Conservation (phyloP, 1,284 basidiomycete species). For the Fistulinella cinereoalba region DNA sequence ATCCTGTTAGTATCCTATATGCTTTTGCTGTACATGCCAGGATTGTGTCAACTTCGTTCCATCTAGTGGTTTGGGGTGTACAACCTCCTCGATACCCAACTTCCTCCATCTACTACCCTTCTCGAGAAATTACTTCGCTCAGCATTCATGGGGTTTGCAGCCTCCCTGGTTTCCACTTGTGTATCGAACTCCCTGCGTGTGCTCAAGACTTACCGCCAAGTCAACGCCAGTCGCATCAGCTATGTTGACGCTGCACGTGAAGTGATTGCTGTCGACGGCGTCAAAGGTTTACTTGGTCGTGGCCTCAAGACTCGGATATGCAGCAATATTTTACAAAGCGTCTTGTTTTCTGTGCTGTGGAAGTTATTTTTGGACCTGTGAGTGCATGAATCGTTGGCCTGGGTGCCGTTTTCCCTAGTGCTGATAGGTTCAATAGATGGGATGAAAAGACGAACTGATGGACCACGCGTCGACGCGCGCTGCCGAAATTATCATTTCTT, state of each 20-base stretch:
- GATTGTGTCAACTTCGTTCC: not conserved
- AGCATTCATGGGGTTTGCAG: conserved; percentile 84
- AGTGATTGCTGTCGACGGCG: conserved; percentile 65
- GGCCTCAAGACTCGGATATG: conserved; percentile 81
- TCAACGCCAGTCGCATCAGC: conserved; percentile 73
- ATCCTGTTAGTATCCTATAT: conserved; percentile 49
- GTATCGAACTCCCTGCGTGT: conserved; percentile 86
- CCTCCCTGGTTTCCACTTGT: conserved; percentile 79
- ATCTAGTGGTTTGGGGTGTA: conserved; percentile 76
- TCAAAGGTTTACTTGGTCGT: conserved; percentile 69
- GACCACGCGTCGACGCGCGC: too few species aligned
- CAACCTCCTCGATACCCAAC: conserved; percentile 67
- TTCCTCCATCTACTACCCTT: conserved; percentile 57
- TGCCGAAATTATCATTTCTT: too few species aligned
- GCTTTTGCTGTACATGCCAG: not conserved
- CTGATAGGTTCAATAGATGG: conserved; percentile 30
- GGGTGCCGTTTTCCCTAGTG: not conserved
- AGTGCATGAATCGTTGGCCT: conserved; percentile 40
- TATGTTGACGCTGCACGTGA: conserved; percentile 68
- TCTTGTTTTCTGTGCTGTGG: conserved; percentile 86
- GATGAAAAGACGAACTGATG: conserved; percentile 40
- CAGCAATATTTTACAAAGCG: conserved; percentile 81
- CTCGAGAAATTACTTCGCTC: conserved; percentile 66
- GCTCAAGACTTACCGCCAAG: conserved; percentile 89
- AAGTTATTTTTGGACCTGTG: conserved; percentile 81